Evolutionary conservation across 1,139 yeast species (phyloP), one percentile per base, ranked within the genome.

Genomic region (Sugiyamaella novakii): DNA sequence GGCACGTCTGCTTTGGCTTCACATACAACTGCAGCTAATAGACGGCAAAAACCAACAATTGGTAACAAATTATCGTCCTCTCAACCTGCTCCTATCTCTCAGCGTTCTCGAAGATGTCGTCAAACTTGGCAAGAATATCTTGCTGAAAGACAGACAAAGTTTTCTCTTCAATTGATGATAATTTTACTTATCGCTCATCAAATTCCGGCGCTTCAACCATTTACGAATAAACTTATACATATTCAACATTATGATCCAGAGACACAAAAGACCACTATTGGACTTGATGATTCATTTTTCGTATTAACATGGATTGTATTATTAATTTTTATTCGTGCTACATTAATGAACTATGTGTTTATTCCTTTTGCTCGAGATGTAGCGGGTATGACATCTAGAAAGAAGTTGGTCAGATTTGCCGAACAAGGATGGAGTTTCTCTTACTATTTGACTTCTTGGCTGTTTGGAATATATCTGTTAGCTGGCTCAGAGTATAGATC

Each of bases 391-490:
- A 38, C 40, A 17, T 71, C 77, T 1, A 64, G 63, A 12, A 82
- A 79, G 61, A 78, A 83, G 1, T 71, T 74, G 39, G 78, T 78
- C 46, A 75, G 96, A 54, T 88, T 86, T 62, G 84, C 88, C 47
- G 97, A 89, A 68, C 96, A 88, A 70, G 82, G 89, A 51, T 89
- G 96, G 96, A 73, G 80, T 30, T 67, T 80, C 29, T 63, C 79
- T n/a, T 87, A 84, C 64, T 87, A 81, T 66, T 57, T 77, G 7
- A 58, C 70, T 12, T 78, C 87, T 10, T 83, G 83, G 66, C 50
- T 65, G 1, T 71, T 70, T 55, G 96, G 96, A 0, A 70, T 78
- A 53, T 74, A 72, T 52, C 70, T 88, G 28, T 81, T 84, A 61
- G 69, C 66, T 54, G 57, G 74, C 43, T 79, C 91, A 3, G 77